Base-by-base conservation (phyloP, 768 basidiomycete genomes). In the Lyophyllum decastes region DNA sequence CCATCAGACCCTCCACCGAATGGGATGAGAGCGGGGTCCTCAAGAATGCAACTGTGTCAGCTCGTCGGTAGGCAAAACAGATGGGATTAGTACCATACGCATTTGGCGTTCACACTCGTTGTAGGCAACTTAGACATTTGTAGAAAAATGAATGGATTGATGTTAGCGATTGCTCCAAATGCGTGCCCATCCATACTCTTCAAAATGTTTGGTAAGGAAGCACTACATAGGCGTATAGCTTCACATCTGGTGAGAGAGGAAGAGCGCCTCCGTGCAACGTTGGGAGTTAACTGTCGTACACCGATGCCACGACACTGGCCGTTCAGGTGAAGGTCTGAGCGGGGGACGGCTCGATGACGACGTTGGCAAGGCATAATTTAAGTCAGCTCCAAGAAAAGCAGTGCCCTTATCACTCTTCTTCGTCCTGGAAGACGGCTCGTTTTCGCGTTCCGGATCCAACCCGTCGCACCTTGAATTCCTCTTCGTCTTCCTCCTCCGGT, bases 381-480 rank as follows among this genome's bases (percentile, higher is more conserved):
- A 30, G 35, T 26, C 12, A 17, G 17, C 51, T 12, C n/a, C n/a
- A n/a, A n/a, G n/a, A n/a, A n/a, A 41, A 9, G 4, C 19, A 34
- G 12, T 24, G 11, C 21, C 16, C 35, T 59, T 40, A 61, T 51
- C 64, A 63, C 65, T 84, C 78, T 60, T 89, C 89, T 25, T 92
- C 88, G 9, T 89, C 87, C 1, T 81, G 85, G 52, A 84, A 73
- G 7, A 89, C 73, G 2, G 82, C 82, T 56, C 82, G 80, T 66
- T 84, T 86, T 58, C 88, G 82, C 27, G 83, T 73, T 17, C 78
- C 77, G 10, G 76, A 66, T 47, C 80, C 76, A 27, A 75, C 74
- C 52, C 82, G 83, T 48, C 89, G 82, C 25, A 89, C 83, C 54
- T 80, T 82, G 61, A 85, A 79, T 60, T 90, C 88, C 52, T 89